phyloP scores from a whole-genome alignment of 1,139 yeast genomes.

The Geotrichum candidum region DNA sequence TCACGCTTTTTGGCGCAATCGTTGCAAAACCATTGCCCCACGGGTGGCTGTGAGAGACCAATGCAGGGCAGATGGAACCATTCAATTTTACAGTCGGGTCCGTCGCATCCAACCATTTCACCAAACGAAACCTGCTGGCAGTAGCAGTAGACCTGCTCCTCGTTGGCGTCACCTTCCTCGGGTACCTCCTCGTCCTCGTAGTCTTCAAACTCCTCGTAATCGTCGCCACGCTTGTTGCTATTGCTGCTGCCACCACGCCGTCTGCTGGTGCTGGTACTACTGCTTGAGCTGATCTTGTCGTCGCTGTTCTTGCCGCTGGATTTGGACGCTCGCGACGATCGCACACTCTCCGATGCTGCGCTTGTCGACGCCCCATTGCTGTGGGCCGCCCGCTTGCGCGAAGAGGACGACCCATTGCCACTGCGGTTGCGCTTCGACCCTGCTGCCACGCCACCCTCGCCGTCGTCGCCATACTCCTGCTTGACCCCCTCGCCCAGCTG shows the following conservation, averaged over 20 bases:
- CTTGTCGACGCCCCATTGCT: slow-evolving; percentile 6
- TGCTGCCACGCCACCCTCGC: background rate
- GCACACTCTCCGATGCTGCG: slow-evolving; percentile 6
- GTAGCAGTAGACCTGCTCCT: slow-evolving; percentile 86
- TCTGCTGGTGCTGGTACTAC: background rate
- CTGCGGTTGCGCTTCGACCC: slow-evolving; percentile 8
- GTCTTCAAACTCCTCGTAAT: slow-evolving; percentile 11
- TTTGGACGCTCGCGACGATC: background rate
- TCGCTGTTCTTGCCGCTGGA: slow-evolving; percentile 14
- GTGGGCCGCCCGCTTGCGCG: slow-evolving; percentile 12
- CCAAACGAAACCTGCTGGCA: slow-evolving; percentile 97
- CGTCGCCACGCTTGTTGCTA: slow-evolving; percentile 9
- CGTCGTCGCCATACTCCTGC: slow-evolving; percentile 7
- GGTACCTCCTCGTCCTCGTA: slow-evolving; percentile 9
- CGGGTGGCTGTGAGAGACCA: slow-evolving; percentile 83
- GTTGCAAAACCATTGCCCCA: slow-evolving; percentile 96
- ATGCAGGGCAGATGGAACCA: slow-evolving; percentile 98
- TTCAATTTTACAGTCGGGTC: slow-evolving; percentile 84
- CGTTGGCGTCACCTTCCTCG: slow-evolving; percentile 19
- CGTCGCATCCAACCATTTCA: slow-evolving; percentile 98
- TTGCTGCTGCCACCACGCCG: slow-evolving; percentile 16
- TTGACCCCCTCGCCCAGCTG: background rate
- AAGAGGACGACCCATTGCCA: background rate
- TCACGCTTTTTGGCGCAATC: slow-evolving; percentile 51
- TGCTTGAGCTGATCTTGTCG: slow-evolving; percentile 10